Evolutionary conservation across 2,329 filamentous ascomycete genomes (phyloP).

Genomic region (Cadophora gregata): DNA sequence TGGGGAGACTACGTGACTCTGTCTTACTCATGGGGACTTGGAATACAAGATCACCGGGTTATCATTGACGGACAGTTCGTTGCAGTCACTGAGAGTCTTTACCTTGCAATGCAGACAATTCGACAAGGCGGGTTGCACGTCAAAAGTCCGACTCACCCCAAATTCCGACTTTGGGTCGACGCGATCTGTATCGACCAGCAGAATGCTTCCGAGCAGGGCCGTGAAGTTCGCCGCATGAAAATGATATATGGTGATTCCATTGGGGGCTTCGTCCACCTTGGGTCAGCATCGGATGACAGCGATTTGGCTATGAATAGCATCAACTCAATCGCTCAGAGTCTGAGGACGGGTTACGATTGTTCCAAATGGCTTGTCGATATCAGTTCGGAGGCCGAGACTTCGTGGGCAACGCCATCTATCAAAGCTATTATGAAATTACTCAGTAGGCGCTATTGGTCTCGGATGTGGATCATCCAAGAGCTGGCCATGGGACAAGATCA

Average conservation of each 20-base stretch:
- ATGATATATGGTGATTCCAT: neutral
- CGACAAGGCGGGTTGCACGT: neutral
- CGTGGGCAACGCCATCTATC: neutral
- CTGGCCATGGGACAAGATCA: slow-evolving; percentile 10
- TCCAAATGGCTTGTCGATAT: neutral
- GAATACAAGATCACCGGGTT: neutral
- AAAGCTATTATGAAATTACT: neutral
- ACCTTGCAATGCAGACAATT: neutral
- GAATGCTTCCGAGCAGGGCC: neutral
- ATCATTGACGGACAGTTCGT: slow-evolving; percentile 3
- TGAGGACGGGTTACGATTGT: neutral
- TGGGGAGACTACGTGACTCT: slow-evolving; percentile 7
- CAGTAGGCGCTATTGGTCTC: neutral
- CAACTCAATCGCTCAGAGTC: neutral
- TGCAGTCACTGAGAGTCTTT: neutral
- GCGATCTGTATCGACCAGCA: neutral
- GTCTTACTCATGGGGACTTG: neutral
- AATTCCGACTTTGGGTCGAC: neutral
- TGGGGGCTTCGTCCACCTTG: neutral
- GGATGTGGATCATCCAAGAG: slow-evolving; percentile 12
- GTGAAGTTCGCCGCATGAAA: slow-evolving; percentile 1
- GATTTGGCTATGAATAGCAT: neutral
- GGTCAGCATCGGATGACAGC: neutral
- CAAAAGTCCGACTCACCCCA: neutral
- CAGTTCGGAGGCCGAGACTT: neutral